Base-by-base conservation (phyloP, 371 early-diverging fungal genomes). In the Mucor sp. region DNA sequence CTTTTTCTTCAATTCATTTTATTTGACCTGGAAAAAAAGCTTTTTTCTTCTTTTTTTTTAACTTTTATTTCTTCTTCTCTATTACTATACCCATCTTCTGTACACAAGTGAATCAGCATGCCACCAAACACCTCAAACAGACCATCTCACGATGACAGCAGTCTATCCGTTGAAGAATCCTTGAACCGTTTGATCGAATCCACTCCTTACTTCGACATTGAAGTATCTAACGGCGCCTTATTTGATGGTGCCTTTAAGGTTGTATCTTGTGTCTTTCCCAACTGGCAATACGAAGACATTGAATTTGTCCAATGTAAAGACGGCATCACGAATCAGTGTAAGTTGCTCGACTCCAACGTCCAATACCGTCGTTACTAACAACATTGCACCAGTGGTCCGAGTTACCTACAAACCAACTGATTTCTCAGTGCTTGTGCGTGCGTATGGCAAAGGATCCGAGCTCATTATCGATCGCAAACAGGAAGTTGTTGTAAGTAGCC, bases 291-390 rank as follows among this genome's bases (percentile, higher is more conserved):
- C 21, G 59, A 81, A 39, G 87, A 93, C 48, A 78, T 93, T 28
- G 74, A 75, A 6, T 82, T 91, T 62, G 72, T 82, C 21, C 93
- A 94, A 74, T 93, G 90, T 85, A 95, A 92, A 74, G 94, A 94
- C 65, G 97, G 97, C 35, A 97, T 97, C 70, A 97, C 97, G 62
- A 97, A 97, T 74, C 92, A 92, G 75, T 74, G 91, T 91, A 88
- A 82, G 87, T 77, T 33, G 3, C 25, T 23, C 5, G 39, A 58
- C n/a, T 43, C 30, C 6, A 30, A 6, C 30, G 6, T 56, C 62
- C 48, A 4, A 21, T 11, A 23, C 2, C 3, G 37, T 19, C 21
- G 8, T 33, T 9, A 35, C 28, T 33, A 19, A 33, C n/a, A 35
- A 3, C 19, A 19, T 14, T n/a, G 2, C 17, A 25, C 60, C 58